Conservation (phyloP, 1,284 basidiomycete genomes). For the Puccinia brachypodii region DNA sequence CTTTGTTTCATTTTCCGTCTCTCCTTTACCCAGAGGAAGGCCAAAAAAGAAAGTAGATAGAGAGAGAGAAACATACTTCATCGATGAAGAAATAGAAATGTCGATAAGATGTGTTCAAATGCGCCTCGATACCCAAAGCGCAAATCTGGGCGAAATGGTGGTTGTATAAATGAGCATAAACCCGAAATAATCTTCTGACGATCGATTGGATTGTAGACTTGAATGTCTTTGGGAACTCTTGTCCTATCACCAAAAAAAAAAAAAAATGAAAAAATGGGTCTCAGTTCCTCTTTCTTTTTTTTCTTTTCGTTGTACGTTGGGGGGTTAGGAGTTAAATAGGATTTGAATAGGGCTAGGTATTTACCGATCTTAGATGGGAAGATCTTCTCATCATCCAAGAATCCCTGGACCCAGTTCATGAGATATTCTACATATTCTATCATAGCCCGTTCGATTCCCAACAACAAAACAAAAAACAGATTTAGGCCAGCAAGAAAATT, state of each 20-base stretch:
- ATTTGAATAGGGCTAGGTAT: conserved; percentile 49
- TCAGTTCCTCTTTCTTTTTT: no score
- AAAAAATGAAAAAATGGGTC: background rate
- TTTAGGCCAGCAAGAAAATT: background rate
- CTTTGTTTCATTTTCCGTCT: no score
- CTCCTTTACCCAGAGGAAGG: no score
- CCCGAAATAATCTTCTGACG: conserved; percentile 85
- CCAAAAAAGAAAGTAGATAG: background rate
- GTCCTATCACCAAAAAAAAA: conserved; percentile 24
- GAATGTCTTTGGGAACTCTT: conserved; percentile 80
- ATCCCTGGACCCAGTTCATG: conserved; percentile 96
- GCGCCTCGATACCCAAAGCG: conserved; percentile 95
- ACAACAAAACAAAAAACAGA: background rate
- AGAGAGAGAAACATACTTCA: conserved; percentile 60
- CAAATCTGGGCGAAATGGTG: conserved; percentile 99
- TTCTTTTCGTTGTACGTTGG: background rate
- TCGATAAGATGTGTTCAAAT: conserved; percentile 97
- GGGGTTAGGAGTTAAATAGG: background rate
- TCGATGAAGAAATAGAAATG: conserved; percentile 97
- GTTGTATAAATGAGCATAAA: conserved; percentile 99
- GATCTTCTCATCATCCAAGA: conserved; percentile 86
- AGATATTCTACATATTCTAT: conserved; percentile 91
- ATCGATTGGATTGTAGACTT: conserved; percentile 88
- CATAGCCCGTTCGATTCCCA: background rate
- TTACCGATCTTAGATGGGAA: conserved; percentile 94